Conservation (phyloP, 78 protist genomes). For the Speleostelium caveatum region DNA sequence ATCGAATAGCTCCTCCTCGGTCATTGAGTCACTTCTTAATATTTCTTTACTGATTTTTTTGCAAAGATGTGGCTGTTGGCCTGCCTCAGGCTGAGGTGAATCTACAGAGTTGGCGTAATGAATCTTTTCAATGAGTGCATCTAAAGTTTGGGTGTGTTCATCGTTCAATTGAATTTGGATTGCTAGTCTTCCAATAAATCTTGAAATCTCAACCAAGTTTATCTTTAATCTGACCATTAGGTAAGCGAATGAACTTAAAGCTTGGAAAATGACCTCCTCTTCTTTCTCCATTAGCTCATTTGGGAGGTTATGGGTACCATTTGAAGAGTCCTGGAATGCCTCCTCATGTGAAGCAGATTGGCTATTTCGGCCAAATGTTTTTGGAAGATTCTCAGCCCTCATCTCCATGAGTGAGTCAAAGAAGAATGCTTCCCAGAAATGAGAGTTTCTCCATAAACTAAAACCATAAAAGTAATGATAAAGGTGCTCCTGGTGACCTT, state of each 20-base stretch:
- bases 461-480: slow-evolving; percentile 19
- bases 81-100: background rate
- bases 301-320: background rate
- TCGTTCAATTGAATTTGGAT: slow-evolving; percentile 24
- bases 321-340: background rate
- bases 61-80: no score
- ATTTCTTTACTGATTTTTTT: background rate
- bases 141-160: slow-evolving; percentile 26
- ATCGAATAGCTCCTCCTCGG: background rate
- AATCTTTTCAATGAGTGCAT: background rate
- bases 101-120: slow-evolving; percentile 27
- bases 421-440: slow-evolving; percentile 77
- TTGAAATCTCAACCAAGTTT: background rate
- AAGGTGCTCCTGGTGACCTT: slow-evolving; percentile 30
- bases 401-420: slow-evolving; percentile 10
- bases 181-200: slow-evolving; percentile 36
- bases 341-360: no score
- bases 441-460: slow-evolving; percentile 54
- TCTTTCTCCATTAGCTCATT: slow-evolving; percentile 3
- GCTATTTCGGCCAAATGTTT: no score
- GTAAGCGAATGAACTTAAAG: slow-evolving; percentile 2
- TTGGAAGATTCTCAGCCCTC: slow-evolving; percentile 25
- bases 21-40: background rate
- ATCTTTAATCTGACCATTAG: slow-evolving; percentile 46
- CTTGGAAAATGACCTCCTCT: slow-evolving; percentile 43